Base-by-base conservation (phyloP, 2,329 filamentous ascomycete genomes). In the Pochonia chlamydosporia region DNA sequence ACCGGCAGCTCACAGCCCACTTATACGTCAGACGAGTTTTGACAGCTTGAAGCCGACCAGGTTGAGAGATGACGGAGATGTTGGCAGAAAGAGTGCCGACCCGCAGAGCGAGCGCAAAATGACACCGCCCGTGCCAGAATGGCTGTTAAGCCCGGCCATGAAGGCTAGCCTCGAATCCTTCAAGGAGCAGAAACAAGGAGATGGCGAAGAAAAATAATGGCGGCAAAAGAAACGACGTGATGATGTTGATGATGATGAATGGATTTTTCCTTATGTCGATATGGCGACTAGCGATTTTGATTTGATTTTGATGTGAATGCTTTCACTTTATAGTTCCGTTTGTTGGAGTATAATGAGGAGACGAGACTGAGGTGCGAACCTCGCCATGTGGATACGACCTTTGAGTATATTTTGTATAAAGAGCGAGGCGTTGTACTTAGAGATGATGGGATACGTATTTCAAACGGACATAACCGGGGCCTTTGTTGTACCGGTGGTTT, bases 41-140 rank as follows among this genome's bases (percentile, higher is more conserved):
- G 78, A 82, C 8, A 43, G 24, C 31, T 6, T 39, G 30, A 42
- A 39, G 42, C 46, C 31, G 46, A 37, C 33, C 25, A 44, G 43
- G 25, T 43, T 20, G 41, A 23, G 16, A 37, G 37, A 42, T 13
- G 37, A 44, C 6, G 36, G 20, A 20, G 36, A 33, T 6, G 20
- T 6, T 10, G 14, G 11, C 7, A 28, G 13, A 9, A 43, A 7
- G 35, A 21, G 26, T 25, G 23, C 5, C n/a, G 33, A 16, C 21
- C n/a, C 41, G 21, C 6, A 13, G 31, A 20, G 20, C 20, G 73
- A 75, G 55, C 65, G 72, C 40, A 71, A 70, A 33, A 70, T 82
- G 66, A 81, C 78, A 9, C 78, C 80, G 10, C 79, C 79, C 2
- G 79, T 83, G 35, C 80, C 80, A 1, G 78, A 81, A 6, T 84